These are phyloP conservation scores for Clathrospora elynae DNA, from an alignment of 2,329 filamentous ascomycete genomes.

Conservation along the genomic window DNA sequence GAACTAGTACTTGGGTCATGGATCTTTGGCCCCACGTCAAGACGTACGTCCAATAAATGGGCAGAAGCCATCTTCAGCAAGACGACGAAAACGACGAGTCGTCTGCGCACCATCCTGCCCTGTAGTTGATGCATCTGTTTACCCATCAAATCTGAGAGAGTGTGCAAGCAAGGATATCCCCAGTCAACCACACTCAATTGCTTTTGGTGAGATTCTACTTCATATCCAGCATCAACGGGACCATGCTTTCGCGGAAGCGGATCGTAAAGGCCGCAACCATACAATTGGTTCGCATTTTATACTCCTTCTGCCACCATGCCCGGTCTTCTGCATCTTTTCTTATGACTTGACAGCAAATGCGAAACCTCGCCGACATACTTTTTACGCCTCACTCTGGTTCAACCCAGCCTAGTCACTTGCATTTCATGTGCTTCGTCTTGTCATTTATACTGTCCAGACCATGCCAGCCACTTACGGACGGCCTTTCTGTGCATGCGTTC, in stretches of 20 bases:
- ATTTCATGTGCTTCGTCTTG: conserved; percentile 13
- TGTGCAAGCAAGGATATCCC: conserved; percentile 10
- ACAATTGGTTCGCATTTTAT: conserved; percentile 17
- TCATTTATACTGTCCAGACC: conserved; percentile 14
- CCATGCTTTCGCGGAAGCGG: conserved; percentile 41
- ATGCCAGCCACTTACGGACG: conserved; percentile 3
- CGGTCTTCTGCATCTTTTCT: conserved; percentile 12
- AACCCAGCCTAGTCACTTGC: conserved; percentile 21
- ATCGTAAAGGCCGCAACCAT: conserved; percentile 28
- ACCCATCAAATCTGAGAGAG: conserved; percentile 2
- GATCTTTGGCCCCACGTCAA: conserved; percentile 4
- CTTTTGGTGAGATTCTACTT: conserved; percentile 24
- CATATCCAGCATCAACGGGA: conserved; percentile 17
- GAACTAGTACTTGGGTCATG: too few species aligned
- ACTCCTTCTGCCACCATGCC: conserved; percentile 16
- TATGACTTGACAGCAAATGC: conserved; percentile 9
- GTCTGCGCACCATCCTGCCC: conserved; percentile 7
- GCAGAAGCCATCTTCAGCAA: conserved; percentile 9
- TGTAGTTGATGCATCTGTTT: conserved; percentile 21
- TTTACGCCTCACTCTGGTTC: conserved; percentile 17
- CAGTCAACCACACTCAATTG: conserved; percentile 15
- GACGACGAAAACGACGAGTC: conserved; percentile 4
- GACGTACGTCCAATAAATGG: conserved; percentile 11
- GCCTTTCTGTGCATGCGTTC: neutral
- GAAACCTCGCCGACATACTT: conserved; percentile 23